Evolutionary conservation across 2,329 filamentous ascomycete species (phyloP), one percentile per base, ranked within the genome.

Genomic region (Penicillium rolfsii): DNA sequence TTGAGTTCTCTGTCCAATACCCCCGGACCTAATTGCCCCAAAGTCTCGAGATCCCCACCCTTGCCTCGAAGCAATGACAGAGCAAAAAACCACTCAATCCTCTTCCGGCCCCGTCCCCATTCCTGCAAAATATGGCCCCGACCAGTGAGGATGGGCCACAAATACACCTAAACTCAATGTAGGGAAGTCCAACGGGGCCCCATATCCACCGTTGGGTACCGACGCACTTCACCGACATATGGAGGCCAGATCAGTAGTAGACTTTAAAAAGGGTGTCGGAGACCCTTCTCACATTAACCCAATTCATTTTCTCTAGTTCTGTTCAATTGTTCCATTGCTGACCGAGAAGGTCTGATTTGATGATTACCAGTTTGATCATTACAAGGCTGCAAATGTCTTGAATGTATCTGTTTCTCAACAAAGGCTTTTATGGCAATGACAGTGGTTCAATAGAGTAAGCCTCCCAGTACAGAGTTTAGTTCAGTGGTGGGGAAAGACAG

Each of bases 191-290:
- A 52, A 58, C 22, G 63, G 60, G 63, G 62, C 59, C 30, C 59
- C 30, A 55, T 62, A 64, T 52, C 59, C 64, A 66, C 64, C 45
- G 50, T 64, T 62, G 64, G 64, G 64, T 58, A 66, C 58, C 43
- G 22, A 60, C 16, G 4, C 35, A 64, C 61, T 53, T 60, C 52
- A 61, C 57, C 54, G 57, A 58, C 52, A 50, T 43, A 56, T 48
- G 8, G 33, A 8, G 43, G 50, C 22, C 30, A 50, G 46, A 4
- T 19, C n/a, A 33, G 46, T 33, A 16, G 2, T 33, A 1, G 9
- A 33, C 30, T 33, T 33, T 48, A 62, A 64, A 64, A 59, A 55
- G 41, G 28, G 36, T 24, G 24, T 46, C 35, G 40, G 22, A 28
- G 16, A 30, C 57, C 55, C 54, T 54, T 35, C 49, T 2, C 38